phyloP scores from a whole-genome alignment of 371 early-diverging fungal genomes.

The Mortierella sp. region DNA sequence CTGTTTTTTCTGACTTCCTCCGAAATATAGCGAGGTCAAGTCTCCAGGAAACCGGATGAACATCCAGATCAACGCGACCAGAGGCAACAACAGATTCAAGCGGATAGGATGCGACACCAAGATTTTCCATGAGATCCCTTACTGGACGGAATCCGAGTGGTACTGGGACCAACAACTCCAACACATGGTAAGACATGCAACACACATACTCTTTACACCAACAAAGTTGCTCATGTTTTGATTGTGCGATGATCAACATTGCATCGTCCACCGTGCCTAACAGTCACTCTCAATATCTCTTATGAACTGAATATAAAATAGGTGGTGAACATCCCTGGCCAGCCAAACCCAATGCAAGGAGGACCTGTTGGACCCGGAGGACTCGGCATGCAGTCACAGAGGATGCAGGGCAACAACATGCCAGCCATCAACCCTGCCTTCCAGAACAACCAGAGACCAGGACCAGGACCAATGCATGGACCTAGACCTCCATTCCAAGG shows the following conservation, averaged over 20 bases:
- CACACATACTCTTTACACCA: not conserved
- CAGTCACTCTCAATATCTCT: not conserved
- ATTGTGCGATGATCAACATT: not conserved
- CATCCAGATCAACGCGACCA: not conserved
- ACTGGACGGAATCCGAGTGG: slow-evolving; percentile 56
- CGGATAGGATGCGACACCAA: slow-evolving; percentile 47
- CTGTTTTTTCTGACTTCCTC: not conserved
- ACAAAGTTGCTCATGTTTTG: not conserved
- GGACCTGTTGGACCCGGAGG: slow-evolving; percentile 11
- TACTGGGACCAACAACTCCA: slow-evolving; percentile 22
- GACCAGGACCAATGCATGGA: slow-evolving; percentile 30
- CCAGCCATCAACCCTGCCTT: slow-evolving; percentile 40
- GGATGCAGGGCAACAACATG: slow-evolving; percentile 18
- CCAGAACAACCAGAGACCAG: slow-evolving; percentile 31
- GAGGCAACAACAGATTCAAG: slow-evolving; percentile 19
- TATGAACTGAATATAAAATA: not conserved
- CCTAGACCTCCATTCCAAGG: slow-evolving; percentile 26
- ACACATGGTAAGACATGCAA: slow-evolving; percentile 6
- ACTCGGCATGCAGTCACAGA: slow-evolving; percentile 24
- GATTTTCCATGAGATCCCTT: slow-evolving; percentile 33
- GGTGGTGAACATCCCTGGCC: not conserved
- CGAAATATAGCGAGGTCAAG: not conserved
- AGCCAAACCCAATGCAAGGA: not conserved
- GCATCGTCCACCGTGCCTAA: not conserved
- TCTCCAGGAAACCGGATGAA: not conserved